Conservation (phyloP, 257 asterid species). For the Solanum gandarillasii region DNA sequence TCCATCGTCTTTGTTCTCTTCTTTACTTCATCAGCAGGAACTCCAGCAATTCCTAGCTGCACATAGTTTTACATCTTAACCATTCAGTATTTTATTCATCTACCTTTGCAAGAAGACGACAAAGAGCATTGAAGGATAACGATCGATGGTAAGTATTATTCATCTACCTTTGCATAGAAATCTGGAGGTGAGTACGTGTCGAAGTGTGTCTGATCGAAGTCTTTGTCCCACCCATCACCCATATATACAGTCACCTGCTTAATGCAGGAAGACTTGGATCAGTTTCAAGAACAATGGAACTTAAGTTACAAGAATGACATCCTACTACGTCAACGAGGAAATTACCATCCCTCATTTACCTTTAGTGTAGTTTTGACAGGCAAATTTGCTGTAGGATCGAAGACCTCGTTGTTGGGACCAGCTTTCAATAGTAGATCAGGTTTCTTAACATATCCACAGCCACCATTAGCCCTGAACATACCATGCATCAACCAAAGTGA, state of each 20-base stretch:
- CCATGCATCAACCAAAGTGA: constrained; percentile 97
- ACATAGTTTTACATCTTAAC: neutral
- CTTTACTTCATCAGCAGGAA: constrained; percentile 55
- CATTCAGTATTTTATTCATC: neutral
- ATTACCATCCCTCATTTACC: constrained; percentile 27
- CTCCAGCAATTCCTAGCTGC: constrained; percentile 88
- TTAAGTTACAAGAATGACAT: neutral
- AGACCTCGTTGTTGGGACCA: constrained; percentile 37
- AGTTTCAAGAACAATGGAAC: neutral
- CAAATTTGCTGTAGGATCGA: constrained; percentile 42
- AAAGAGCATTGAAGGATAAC: neutral
- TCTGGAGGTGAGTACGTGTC: constrained; percentile 89
- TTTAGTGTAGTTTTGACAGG: constrained; percentile 62
- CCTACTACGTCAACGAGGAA: neutral
- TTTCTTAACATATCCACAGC: constrained; percentile 84
- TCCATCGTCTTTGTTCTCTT: constrained; percentile 57
- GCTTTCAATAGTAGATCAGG: constrained; percentile 58
- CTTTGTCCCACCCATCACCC: constrained; percentile 96
- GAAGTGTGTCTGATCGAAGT: constrained; percentile 62
- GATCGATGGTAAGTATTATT: neutral
- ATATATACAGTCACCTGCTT: constrained; percentile 70
- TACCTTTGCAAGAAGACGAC: neutral
- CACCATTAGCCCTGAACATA: constrained; percentile 85
- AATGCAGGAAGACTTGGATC: neutral
- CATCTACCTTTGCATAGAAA: constrained; percentile 72